Conservation (phyloP, 306 rosid genomes). For the Calophaca sinica region DNA sequence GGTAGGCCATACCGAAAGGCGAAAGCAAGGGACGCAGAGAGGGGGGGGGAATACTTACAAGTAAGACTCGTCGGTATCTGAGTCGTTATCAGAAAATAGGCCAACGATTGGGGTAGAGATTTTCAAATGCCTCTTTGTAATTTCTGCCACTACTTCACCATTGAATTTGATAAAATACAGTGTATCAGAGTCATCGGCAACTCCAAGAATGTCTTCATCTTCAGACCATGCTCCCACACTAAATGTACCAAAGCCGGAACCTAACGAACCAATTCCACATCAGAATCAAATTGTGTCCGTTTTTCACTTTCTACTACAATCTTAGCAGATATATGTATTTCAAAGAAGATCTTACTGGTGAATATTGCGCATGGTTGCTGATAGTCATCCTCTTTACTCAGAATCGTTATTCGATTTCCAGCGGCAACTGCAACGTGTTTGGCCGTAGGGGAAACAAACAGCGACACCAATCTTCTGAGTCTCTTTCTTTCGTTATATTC, state of each 20-base stretch:
- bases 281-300: constrained; percentile 21
- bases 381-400: constrained; percentile 79
- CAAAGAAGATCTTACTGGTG: constrained; percentile 55
- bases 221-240: constrained; percentile 90
- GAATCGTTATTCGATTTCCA: constrained; percentile 83
- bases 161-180: constrained; percentile 78
- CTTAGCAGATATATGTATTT: not conserved
- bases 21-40: constrained; percentile 33
- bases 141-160: constrained; percentile 77
- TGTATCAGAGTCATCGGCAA: constrained; percentile 74
- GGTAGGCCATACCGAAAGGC: constrained; percentile 5
- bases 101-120: constrained; percentile 67
- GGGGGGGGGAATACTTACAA: constrained; percentile 60
- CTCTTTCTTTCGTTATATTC: constrained; percentile 69
- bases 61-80: constrained; percentile 56
- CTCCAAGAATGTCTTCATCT: constrained; percentile 81
- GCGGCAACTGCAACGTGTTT: constrained; percentile 88
- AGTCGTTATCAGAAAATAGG: constrained; percentile 60
- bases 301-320: not conserved
- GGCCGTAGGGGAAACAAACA: constrained; percentile 75
- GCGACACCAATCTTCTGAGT: constrained; percentile 63
- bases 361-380: constrained; percentile 73
- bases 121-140: constrained; percentile 68
- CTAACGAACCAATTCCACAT: constrained; percentile 54
- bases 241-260: constrained; percentile 68